Conservation (phyloP, 148 eudicot species). For the Diospyros lotus region DNA sequence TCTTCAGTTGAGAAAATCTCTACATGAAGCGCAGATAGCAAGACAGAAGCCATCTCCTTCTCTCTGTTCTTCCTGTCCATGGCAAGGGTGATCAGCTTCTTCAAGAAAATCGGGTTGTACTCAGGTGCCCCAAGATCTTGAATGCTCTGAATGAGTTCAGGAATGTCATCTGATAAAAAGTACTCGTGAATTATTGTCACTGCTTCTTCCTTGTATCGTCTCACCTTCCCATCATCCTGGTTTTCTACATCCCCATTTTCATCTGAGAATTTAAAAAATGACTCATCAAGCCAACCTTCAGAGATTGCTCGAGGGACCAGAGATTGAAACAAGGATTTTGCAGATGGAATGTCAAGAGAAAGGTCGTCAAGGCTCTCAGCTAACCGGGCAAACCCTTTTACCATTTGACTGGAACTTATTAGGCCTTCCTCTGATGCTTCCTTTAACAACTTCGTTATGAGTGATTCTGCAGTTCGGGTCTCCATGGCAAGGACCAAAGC, state of each 20-base stretch:
- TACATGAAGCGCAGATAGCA: slow-evolving; percentile 86
- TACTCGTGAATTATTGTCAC: slow-evolving; percentile 86
- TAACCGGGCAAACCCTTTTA: slow-evolving; percentile 70
- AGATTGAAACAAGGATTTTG: slow-evolving; percentile 56
- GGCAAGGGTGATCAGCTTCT: slow-evolving; percentile 83
- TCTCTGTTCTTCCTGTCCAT: slow-evolving; percentile 95
- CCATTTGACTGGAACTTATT: slow-evolving; percentile 89
- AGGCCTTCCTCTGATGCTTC: slow-evolving; percentile 89
- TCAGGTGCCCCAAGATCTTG: slow-evolving; percentile 75
- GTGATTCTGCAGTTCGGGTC: slow-evolving; percentile 54
- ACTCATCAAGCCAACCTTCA: slow-evolving; percentile 88
- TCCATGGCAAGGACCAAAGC: slow-evolving; percentile 91
- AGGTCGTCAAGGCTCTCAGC: slow-evolving; percentile 93
- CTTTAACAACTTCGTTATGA: slow-evolving; percentile 60
- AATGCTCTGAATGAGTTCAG: slow-evolving; percentile 81
- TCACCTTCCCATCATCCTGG: slow-evolving; percentile 53
- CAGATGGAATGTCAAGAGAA: slow-evolving; percentile 83
- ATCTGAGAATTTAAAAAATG: slow-evolving; percentile 33
- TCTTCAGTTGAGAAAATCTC: slow-evolving; percentile 92
- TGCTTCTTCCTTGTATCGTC: slow-evolving; percentile 63
- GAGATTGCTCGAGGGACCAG: slow-evolving; percentile 66
- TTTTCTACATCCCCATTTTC: slow-evolving; percentile 36
- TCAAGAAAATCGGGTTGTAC: slow-evolving; percentile 68
- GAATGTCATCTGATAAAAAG: slow-evolving; percentile 91
- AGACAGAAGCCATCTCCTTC: slow-evolving; percentile 95